phyloP scores from a whole-genome alignment of 2,329 filamentous ascomycete species.

The Alternaria triticimaculans region DNA sequence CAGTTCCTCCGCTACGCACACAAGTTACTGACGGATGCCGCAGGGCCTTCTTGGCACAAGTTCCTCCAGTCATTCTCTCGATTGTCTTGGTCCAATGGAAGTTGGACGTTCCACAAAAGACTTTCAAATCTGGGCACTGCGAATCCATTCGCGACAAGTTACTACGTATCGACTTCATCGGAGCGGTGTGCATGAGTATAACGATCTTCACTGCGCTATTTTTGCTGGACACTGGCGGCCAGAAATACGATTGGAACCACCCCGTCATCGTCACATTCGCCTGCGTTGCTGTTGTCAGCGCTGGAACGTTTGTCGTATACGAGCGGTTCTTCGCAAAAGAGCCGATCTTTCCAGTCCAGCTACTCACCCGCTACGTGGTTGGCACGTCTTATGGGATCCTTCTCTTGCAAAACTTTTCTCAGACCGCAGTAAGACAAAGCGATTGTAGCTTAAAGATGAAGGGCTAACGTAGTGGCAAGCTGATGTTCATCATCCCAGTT shows the following conservation, averaged over 20 bases:
- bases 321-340: not conserved
- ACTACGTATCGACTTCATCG: not conserved
- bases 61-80: not conserved
- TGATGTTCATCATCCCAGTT: not conserved
- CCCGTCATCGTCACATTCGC: not conserved
- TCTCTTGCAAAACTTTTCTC: constrained; percentile 51
- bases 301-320: not conserved
- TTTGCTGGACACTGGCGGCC: not conserved
- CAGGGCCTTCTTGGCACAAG: not conserved
- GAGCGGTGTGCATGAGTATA: not conserved
- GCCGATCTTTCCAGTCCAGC: constrained; percentile 22
- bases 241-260: not conserved
- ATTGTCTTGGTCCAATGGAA: not conserved
- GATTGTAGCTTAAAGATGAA: constrained; percentile 61
- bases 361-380: constrained; percentile 56
- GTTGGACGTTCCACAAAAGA: not conserved
- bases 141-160: not conserved
- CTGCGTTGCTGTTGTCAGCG: not conserved
- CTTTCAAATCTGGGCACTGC: not conserved
- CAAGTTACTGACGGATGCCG: not conserved
- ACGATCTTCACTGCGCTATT: not conserved
- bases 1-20: not conserved
- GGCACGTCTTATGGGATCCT: constrained; percentile 61
- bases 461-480: not conserved
- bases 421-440: not conserved